Evolutionary conservation across 345 rosid species (phyloP).

Genomic region (Erodium maritimum): DNA sequence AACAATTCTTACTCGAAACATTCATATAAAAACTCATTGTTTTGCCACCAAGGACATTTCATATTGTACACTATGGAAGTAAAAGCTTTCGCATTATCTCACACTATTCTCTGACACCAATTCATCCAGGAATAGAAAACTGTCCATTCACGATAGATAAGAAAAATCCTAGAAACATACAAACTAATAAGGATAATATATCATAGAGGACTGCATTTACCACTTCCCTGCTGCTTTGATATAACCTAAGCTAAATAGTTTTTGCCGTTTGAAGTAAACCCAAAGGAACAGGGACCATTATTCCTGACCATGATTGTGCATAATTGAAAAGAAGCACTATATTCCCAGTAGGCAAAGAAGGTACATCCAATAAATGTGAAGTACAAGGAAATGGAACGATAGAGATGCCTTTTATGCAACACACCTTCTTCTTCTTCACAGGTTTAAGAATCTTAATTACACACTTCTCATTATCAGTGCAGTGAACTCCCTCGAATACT

Average conservation of each 20-base stretch:
- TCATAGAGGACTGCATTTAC: not conserved
- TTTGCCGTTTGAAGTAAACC: not conserved
- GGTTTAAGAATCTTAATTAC: constrained; percentile 93
- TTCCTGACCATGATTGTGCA: no score
- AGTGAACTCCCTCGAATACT: constrained; percentile 69
- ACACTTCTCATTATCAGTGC: constrained; percentile 72
- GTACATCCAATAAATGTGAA: not conserved
- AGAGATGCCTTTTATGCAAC: not conserved
- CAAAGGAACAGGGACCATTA: not conserved
- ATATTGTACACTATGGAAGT: no score
- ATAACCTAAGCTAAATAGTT: no score
- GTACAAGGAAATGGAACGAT: no score
- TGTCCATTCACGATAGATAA: not conserved
- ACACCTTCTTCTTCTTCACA: constrained; percentile 96
- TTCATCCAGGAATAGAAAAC: not conserved
- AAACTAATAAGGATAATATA: no score
- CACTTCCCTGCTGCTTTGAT: not conserved
- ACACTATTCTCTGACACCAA: not conserved
- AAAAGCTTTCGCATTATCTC: not conserved
- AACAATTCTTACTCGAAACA: no score
- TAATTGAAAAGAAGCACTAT: not conserved
- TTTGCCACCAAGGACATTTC: no score
- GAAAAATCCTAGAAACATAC: not conserved
- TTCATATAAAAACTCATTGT: no score
- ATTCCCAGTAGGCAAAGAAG: not conserved